Evolutionary conservation across 192 early-diverging fungal genomes (phyloP).

Genomic region (Lobosporangium transversale): DNA sequence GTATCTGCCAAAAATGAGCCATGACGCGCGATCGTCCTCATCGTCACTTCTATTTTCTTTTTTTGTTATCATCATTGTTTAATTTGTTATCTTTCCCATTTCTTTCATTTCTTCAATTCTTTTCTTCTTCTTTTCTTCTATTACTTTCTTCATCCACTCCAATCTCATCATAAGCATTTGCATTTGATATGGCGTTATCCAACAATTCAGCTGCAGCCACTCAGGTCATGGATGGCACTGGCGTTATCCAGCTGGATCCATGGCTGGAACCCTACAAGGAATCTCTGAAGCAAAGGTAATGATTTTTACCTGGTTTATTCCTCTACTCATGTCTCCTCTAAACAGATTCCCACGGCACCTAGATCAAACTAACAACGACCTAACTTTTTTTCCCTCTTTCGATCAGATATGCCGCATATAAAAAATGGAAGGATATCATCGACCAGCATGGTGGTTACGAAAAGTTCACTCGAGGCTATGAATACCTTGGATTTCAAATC

Average conservation of each 20-base stretch:
- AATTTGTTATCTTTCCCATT: neutral
- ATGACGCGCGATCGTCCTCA: no score
- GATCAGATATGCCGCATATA: constrained; percentile 63
- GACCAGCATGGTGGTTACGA: constrained; percentile 85
- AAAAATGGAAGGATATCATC: constrained; percentile 78
- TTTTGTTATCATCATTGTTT: neutral
- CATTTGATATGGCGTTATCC: no score
- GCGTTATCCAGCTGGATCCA: constrained; percentile 77
- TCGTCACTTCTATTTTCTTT: neutral
- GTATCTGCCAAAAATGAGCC: no score
- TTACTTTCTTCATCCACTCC: neutral
- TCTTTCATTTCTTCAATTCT: neutral
- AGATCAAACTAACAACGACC: constrained; percentile 4
- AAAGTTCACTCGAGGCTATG: constrained; percentile 83
- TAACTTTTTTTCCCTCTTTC: neutral
- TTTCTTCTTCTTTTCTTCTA: neutral
- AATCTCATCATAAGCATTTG: neutral
- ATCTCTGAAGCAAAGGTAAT: constrained; percentile 69
- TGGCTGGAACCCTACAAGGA: constrained; percentile 79
- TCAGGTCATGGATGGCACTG: no score
- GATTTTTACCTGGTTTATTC: no score
- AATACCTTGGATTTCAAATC: constrained; percentile 84
- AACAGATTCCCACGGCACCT: no score
- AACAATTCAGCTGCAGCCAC: neutral
- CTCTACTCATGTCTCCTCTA: no score